These are phyloP conservation scores for Amphirosellinia nigrospora DNA, from an alignment of 495 filamentous ascomycete species.

Conservation along the genomic window DNA sequence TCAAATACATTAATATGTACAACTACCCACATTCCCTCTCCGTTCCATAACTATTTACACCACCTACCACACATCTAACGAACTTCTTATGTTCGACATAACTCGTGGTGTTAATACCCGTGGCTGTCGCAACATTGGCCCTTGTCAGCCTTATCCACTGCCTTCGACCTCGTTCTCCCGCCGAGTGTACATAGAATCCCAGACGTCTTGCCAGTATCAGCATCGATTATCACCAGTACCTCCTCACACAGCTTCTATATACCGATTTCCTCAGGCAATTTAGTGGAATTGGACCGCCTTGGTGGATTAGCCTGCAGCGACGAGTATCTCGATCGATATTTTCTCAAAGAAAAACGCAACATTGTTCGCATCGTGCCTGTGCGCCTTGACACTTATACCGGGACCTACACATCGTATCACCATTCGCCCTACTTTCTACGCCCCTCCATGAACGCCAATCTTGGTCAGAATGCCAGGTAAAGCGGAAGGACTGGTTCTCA, in stretches of 20 bases:
- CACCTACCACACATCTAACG: conserved; percentile 27
- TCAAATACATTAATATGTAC: conserved; percentile 41
- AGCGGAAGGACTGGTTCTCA: conserved; percentile 71
- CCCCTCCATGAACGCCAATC: conserved; percentile 36
- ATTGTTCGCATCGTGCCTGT: not conserved
- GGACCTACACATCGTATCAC: not conserved
- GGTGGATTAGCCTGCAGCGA: conserved; percentile 27
- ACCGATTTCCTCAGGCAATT: not conserved
- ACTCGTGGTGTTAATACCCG: conserved; percentile 17
- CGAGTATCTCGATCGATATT: conserved; percentile 26
- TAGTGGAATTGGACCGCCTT: conserved; percentile 25
- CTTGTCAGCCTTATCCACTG: conserved; percentile 5
- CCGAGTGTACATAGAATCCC: conserved; percentile 30
- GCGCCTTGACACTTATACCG: not conserved
- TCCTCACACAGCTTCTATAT: not conserved
- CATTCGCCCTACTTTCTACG: conserved; percentile 24
- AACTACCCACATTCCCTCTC: conserved; percentile 27
- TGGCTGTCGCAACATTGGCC: conserved; percentile 14
- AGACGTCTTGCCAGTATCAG: conserved; percentile 18
- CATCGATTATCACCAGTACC: conserved; percentile 8
- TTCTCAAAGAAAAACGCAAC: not conserved
- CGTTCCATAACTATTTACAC: conserved; percentile 20
- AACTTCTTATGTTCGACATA: conserved; percentile 30
- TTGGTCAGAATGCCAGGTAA: conserved; percentile 53
- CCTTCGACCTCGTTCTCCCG: conserved; percentile 21